phyloP scores from a whole-genome alignment of 2,329 filamentous ascomycete genomes.

The Teratosphaeria nubilosa region DNA sequence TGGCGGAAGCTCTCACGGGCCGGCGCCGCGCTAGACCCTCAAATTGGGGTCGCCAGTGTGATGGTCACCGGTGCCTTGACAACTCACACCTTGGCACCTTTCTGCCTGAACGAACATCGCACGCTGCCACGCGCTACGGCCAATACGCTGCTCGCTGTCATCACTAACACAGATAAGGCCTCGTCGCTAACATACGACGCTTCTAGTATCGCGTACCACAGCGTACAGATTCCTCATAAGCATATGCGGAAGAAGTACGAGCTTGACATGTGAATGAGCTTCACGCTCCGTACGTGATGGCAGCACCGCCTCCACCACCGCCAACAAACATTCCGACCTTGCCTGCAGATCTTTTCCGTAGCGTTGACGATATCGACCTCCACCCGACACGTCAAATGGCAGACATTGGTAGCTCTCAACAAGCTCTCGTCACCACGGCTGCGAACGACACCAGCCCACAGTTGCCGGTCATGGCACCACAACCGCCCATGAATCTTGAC shows the following conservation, averaged over 20 bases:
- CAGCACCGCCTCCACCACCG: constrained; percentile 1
- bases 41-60: not conserved
- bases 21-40: not conserved
- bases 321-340: not conserved
- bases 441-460: not conserved
- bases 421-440: not conserved
- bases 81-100: not conserved
- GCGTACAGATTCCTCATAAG: not conserved
- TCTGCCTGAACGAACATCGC: not conserved
- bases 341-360: not conserved
- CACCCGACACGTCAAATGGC: not conserved
- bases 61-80: not conserved
- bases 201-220: not conserved
- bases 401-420: not conserved
- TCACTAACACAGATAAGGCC: not conserved
- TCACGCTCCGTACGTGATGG: not conserved
- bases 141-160: not conserved
- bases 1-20: not conserved
- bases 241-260: not conserved
- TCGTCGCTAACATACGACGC: not conserved
- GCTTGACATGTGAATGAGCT: not conserved
- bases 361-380: not conserved
- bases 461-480: not conserved
- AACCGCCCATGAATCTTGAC: not conserved
- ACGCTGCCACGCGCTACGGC: not conserved